Evolutionary conservation across 257 asterid genomes (phyloP).

Genomic region (Nicotiana attenuata): DNA sequence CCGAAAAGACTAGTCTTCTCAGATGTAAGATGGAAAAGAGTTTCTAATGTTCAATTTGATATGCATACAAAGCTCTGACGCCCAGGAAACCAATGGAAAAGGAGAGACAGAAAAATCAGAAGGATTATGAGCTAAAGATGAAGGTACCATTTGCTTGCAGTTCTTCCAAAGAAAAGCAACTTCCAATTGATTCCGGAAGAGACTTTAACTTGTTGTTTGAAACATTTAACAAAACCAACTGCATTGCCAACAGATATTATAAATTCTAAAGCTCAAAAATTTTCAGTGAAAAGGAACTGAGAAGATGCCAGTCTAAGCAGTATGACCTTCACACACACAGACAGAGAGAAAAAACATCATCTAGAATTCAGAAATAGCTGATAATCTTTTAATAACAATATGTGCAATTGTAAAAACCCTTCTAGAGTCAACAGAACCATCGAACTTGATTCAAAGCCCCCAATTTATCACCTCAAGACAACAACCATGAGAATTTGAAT

Average conservation of each 20-base stretch:
- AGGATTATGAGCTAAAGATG: slow-evolving; percentile 13
- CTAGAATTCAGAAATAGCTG: neutral
- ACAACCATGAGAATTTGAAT: neutral
- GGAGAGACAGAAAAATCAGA: slow-evolving; percentile 12
- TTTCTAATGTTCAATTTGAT: neutral
- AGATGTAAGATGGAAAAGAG: neutral
- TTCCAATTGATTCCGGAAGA: slow-evolving; percentile 94
- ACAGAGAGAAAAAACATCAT: neutral
- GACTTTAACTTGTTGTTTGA: slow-evolving; percentile 73
- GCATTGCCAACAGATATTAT: slow-evolving; percentile 27
- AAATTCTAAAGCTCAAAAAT: neutral
- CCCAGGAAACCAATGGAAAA: neutral
- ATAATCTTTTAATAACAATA: neutral
- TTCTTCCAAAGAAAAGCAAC: slow-evolving; percentile 94
- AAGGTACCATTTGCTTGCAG: slow-evolving; percentile 89
- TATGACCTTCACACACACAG: neutral
- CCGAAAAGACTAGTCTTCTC: neutral
- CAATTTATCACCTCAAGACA: neutral
- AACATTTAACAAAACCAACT: slow-evolving; percentile 84
- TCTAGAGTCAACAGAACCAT: neutral
- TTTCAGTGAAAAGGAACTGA: neutral
- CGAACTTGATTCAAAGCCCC: neutral
- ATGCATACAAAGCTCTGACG: neutral
- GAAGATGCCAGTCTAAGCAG: neutral
- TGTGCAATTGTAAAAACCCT: neutral